These are phyloP conservation scores for Lentinula edodes DNA, from an alignment of 768 basidiomycete genomes.

Conservation along the genomic window DNA sequence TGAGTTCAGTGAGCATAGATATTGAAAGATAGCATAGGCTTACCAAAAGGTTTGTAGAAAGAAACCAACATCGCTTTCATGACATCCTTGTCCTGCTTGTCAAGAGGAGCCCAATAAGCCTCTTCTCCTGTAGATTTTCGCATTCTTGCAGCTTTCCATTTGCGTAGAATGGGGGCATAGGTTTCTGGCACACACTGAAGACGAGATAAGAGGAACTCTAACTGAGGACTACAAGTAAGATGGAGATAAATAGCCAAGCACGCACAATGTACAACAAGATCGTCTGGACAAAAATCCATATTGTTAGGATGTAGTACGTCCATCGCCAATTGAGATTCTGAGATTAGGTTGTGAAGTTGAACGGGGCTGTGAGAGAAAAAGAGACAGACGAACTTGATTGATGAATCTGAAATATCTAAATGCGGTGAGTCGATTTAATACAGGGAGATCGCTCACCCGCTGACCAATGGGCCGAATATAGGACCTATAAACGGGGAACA, in stretches of 20 bases:
- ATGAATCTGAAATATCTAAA: constrained; percentile 45
- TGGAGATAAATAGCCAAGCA: neutral
- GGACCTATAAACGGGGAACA: constrained; percentile 49
- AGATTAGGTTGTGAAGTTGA: constrained; percentile 7
- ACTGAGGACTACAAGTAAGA: too few relatives aligned
- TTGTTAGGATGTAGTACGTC: constrained; percentile 68
- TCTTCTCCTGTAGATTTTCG: constrained; percentile 51
- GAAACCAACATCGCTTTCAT: constrained; percentile 45
- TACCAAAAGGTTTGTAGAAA: constrained; percentile 70
- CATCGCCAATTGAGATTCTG: constrained; percentile 65
- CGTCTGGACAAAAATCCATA: constrained; percentile 60
- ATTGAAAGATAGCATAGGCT: constrained; percentile 14
- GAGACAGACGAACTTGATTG: constrained; percentile 47
- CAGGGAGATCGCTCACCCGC: constrained; percentile 51
- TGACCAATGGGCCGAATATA: constrained; percentile 49
- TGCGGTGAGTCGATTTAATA: constrained; percentile 20
- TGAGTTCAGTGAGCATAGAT: neutral
- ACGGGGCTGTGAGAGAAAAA: neutral
- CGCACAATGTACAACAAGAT: constrained; percentile 41
- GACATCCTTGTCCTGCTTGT: constrained; percentile 41
- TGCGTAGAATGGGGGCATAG: constrained; percentile 54
- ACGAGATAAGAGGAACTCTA: too few relatives aligned
- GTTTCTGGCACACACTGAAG: constrained; percentile 67
- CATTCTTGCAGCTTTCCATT: constrained; percentile 54
- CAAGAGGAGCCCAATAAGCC: constrained; percentile 55